A percentile compares a stretch with the other conserved stretches of the same genome.
phyloP scores from a whole-genome alignment of 2,329 filamentous ascomycete genomes.

The Alternaria longipes region DNA sequence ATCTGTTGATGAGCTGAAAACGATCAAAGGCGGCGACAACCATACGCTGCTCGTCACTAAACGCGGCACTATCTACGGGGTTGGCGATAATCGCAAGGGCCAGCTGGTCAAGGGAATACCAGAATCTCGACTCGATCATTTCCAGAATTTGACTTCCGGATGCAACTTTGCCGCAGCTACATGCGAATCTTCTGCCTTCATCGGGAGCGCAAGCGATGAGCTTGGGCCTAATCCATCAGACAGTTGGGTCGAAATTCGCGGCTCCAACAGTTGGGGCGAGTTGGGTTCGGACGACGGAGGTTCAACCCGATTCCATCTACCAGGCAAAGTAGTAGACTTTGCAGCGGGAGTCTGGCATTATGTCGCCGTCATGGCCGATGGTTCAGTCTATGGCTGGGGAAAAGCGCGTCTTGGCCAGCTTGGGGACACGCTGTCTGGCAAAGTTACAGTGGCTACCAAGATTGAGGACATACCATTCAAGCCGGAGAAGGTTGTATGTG shows the following conservation, averaged over 20 bases:
- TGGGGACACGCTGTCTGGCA: conserved; percentile 62
- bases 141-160: background rate
- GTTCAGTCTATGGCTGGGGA: conserved; percentile 88
- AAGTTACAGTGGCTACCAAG: conserved; percentile 37
- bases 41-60: conserved; percentile 79
- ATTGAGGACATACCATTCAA: conserved; percentile 63
- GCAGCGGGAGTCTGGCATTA: conserved; percentile 81
- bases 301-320: background rate
- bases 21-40: conserved; percentile 77
- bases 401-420: conserved; percentile 86
- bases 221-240: background rate
- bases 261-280: conserved; percentile 40
- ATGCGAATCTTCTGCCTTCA: conserved; percentile 40
- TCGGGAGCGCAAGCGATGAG: conserved; percentile 5
- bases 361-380: conserved; percentile 76
- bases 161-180: conserved; percentile 28
- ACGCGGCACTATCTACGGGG: conserved; percentile 68
- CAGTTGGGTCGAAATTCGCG: conserved; percentile 21
- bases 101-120: conserved; percentile 50
- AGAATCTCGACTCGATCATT: conserved; percentile 7
- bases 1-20: conserved; percentile 19
- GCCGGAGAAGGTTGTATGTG: conserved; percentile 76
- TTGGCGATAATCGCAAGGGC: conserved; percentile 67
- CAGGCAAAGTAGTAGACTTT: conserved; percentile 64
- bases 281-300: conserved; percentile 20